phyloP scores from a whole-genome alignment of 2,329 filamentous ascomycete genomes.

The Fusarium staphyleae region DNA sequence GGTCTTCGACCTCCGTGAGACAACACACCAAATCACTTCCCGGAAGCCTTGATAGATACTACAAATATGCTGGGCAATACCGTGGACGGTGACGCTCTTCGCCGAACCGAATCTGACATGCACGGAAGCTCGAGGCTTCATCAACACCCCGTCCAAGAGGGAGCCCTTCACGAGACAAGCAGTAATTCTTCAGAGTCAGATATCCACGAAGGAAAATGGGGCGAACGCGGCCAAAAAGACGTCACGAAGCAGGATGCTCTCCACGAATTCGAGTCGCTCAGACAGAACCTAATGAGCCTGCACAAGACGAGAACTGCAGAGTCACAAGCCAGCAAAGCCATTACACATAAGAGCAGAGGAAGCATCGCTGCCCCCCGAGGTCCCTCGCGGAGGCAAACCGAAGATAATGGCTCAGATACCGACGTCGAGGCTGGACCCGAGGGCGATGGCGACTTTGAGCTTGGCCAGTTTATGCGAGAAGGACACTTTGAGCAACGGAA shows the following conservation, averaged over 20 bases:
- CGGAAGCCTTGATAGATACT: neutral
- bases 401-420: conserved; percentile 50
- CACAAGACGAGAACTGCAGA: conserved; percentile 47
- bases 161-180: conserved; percentile 4
- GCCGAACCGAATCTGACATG: conserved; percentile 43
- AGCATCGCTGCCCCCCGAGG: conserved; percentile 18
- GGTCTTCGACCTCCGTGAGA: neutral
- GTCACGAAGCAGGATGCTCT: conserved; percentile 46
- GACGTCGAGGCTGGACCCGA: conserved; percentile 23
- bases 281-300: conserved; percentile 46
- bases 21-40: neutral
- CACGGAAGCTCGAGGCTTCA: conserved; percentile 7
- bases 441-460: conserved; percentile 16
- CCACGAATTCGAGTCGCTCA: conserved; percentile 47
- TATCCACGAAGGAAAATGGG: conserved; percentile 42
- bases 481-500: conserved; percentile 32
- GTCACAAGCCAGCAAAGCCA: conserved; percentile 40
- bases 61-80: conserved; percentile 45
- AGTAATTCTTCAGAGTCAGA: conserved; percentile 34
- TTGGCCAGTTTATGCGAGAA: conserved; percentile 31
- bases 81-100: conserved; percentile 44
- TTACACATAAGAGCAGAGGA: conserved; percentile 8
- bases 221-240: conserved; percentile 47
- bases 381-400: conserved; percentile 28
- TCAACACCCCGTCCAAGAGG: conserved; percentile 34